Conservation (phyloP, 108 stramenopile species). For the Aurantiochytrium sp. region DNA sequence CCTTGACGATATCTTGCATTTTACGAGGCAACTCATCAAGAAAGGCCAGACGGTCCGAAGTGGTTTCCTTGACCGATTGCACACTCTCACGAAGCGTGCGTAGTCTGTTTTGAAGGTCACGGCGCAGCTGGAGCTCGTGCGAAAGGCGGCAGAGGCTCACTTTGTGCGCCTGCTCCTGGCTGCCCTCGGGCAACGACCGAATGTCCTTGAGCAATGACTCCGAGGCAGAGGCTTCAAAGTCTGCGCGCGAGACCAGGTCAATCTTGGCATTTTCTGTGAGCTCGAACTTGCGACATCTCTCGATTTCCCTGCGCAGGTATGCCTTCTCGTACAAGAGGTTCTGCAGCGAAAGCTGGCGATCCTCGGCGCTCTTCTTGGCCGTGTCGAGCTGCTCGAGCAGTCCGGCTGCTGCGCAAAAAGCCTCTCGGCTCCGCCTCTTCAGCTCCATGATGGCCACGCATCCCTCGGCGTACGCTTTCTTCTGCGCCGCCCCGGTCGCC, state of each 20-base stretch:
- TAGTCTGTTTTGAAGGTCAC: neutral
- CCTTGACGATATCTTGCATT: neutral
- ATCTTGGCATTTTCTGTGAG: neutral
- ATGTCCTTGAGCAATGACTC: neutral
- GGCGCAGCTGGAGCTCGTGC: neutral
- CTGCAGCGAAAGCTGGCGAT: neutral
- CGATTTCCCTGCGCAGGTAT: neutral
- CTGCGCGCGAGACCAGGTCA: neutral
- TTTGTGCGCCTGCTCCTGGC: neutral
- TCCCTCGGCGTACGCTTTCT: neutral
- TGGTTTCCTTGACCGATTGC: neutral
- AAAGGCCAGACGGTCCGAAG: neutral
- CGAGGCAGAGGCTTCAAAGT: neutral
- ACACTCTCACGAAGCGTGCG: neutral
- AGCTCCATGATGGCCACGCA: neutral
- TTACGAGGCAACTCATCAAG: neutral
- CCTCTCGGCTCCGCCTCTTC: neutral
- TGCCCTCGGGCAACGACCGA: neutral
- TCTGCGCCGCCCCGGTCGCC: neutral
- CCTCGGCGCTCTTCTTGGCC: neutral
- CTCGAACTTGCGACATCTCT: neutral
- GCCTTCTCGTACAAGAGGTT: constrained; percentile 6
- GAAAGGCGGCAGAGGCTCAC: neutral
- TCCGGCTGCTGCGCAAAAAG: neutral
- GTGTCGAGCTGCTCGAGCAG: neutral